Evolutionary conservation across 2,329 filamentous ascomycete species (phyloP).

Genomic region (Mollisia scopiformis): DNA sequence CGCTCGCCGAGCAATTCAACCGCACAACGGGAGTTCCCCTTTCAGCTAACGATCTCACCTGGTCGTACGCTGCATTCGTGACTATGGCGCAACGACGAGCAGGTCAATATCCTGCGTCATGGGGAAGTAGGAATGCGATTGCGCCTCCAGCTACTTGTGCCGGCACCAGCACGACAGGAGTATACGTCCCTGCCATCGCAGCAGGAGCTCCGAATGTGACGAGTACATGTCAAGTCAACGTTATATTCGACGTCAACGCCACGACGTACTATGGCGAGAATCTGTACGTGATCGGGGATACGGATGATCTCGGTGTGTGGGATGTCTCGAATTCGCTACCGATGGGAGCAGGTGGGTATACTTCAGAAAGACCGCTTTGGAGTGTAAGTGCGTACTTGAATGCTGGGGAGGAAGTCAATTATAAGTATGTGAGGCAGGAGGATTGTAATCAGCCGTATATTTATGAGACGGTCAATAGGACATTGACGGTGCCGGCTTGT

Average conservation of each 20-base stretch:
- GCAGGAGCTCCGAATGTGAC: slow-evolving; percentile 41
- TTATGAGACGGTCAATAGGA: slow-evolving; percentile 48
- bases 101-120: slow-evolving; percentile 56
- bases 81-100: slow-evolving; percentile 60
- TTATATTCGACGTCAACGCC: slow-evolving; percentile 50
- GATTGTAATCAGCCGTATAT: slow-evolving; percentile 46
- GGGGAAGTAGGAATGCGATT: slow-evolving; percentile 50
- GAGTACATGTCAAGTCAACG: slow-evolving; percentile 34
- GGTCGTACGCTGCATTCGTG: slow-evolving; percentile 73
- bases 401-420: slow-evolving; percentile 46
- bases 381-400: slow-evolving; percentile 42
- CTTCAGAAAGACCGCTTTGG: slow-evolving; percentile 48
- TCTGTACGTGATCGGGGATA: slow-evolving; percentile 47
- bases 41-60: slow-evolving; percentile 70
- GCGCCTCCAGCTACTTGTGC: slow-evolving; percentile 52
- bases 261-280: slow-evolving; percentile 52
- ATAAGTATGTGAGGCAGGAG: slow-evolving; percentile 49
- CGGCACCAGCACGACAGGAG: slow-evolving; percentile 48
- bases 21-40: slow-evolving; percentile 54
- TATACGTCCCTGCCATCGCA: slow-evolving; percentile 52
- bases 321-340: slow-evolving; percentile 36
- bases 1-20: slow-evolving; percentile 68
- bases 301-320: slow-evolving; percentile 47
- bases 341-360: slow-evolving; percentile 47
- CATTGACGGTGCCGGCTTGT: slow-evolving; percentile 43